Evolutionary conservation across 2,329 filamentous ascomycete genomes (phyloP).

Genomic region (Xylariaceae sp.): DNA sequence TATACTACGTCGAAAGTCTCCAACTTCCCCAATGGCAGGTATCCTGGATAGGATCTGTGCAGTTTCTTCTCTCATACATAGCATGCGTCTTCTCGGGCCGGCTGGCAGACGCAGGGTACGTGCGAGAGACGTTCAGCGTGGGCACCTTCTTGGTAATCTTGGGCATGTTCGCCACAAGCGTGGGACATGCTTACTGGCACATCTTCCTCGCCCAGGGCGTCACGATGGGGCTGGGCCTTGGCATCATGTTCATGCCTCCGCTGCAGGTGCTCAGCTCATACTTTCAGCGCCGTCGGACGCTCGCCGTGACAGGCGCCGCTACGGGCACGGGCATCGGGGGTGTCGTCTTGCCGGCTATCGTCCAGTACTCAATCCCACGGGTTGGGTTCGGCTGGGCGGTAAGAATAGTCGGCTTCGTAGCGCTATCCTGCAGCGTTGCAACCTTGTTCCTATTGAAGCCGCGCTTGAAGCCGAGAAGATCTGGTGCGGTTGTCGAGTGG

Average conservation of each 20-base stretch:
- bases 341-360: conserved; percentile 16
- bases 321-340: conserved; percentile 13
- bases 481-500: conserved; percentile 4
- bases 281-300: conserved; percentile 9
- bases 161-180: conserved; percentile 14
- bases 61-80: conserved; percentile 27
- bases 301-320: conserved; percentile 12
- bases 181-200: conserved; percentile 11
- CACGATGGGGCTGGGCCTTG: conserved; percentile 11
- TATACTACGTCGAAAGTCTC: conserved; percentile 36
- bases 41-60: conserved; percentile 29
- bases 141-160: conserved; percentile 20
- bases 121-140: conserved; percentile 20
- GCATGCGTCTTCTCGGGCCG: conserved; percentile 28
- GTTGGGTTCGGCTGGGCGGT: conserved; percentile 17
- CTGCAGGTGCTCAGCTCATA: conserved; percentile 15
- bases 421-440: conserved; percentile 3
- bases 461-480: conserved; percentile 2
- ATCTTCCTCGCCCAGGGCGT: conserved; percentile 15
- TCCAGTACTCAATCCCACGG: conserved; percentile 11
- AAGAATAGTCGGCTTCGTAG: conserved; percentile 31
- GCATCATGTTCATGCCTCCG: conserved; percentile 12
- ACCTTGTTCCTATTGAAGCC: conserved; percentile 5
- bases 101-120: conserved; percentile 29
- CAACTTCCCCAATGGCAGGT: conserved; percentile 31